Evolutionary conservation across 2,329 filamentous ascomycete species (phyloP), one percentile per base, ranked within the genome.

Genomic region (Sodiomyces alkalinus): DNA sequence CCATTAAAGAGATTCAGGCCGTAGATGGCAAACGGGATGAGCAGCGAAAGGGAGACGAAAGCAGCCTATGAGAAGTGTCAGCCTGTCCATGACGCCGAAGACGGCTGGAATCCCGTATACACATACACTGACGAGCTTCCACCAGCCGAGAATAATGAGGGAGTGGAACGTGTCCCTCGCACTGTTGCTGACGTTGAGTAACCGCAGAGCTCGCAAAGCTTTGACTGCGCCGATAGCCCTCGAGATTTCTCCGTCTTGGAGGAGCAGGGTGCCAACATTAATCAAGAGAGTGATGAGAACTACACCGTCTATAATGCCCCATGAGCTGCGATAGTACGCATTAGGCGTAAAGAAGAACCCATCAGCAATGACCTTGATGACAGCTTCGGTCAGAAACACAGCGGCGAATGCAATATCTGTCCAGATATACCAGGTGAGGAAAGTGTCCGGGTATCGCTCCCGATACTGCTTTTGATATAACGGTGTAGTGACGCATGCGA

Each of bases 311-410:
- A 98, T 94, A 36, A 93, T 75, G 6, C 90, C 92, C 90, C 90
- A 98, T 0, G 86, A 87, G 46, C 87, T 87, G 42, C 90, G 76
- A 49, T 94, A 83, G 48, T 93, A 98, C 3, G 92, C 92, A 52
- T 98, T 94, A 0, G 90, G 90, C 0, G 90, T 94, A 72, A 82
- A 96, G 49, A 94, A 80, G 42, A 93, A 80, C 6, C 90, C 90
- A 55, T 98, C 90, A 0, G 90, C 90, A 42, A 98, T 74, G 31
- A 92, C 75, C 51, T 98, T 98, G 56, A 98, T 86, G 5, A 74
- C 45, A 1, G 86, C 83, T 52, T 98, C 90, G 6, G 81, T 47
- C 0, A 79, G 80, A 55, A 98, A 98, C 10, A 98, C 54, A 2
- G 79, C 52, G 2, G 87, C 85, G 48, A 98, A 98, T 6, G 80